Percentiles rank a stretch among this genome's conserved stretches.
Conservation (phyloP, 495 filamentous ascomycete genomes). For the Tuber aestivum region DNA sequence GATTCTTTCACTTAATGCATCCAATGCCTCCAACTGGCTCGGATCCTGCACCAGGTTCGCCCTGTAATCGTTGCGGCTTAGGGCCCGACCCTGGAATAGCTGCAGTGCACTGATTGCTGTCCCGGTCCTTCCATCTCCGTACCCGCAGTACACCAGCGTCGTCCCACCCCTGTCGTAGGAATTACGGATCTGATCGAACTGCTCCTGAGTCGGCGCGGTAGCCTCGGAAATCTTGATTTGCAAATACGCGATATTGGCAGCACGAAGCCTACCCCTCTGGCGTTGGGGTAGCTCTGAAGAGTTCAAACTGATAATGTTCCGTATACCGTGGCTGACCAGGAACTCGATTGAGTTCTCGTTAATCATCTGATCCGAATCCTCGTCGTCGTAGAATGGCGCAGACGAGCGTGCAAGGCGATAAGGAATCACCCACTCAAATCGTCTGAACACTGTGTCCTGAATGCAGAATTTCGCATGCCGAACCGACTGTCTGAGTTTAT, state of each 20-base stretch:
- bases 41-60: background rate
- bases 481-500: too few species aligned
- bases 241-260: background rate
- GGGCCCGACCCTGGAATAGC: background rate
- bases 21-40: background rate
- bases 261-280: too few species aligned
- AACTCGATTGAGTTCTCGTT: too few species aligned
- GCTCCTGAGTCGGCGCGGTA: background rate
- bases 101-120: background rate
- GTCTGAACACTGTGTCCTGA: too few species aligned
- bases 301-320: too few species aligned
- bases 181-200: background rate
- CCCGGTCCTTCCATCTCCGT: background rate
- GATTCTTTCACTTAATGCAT: background rate
- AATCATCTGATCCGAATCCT: too few species aligned
- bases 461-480: too few species aligned
- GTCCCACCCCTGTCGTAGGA: background rate
- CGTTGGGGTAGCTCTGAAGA: too few species aligned
- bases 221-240: background rate
- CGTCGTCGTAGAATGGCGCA: too few species aligned
- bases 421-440: too few species aligned
- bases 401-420: too few species aligned
- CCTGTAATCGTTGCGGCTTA: background rate
- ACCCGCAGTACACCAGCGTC: background rate
- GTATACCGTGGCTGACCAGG: too few species aligned